Evolutionary conservation across 2,329 filamentous ascomycete genomes (phyloP).

Genomic region (Trichoderma harzianum): DNA sequence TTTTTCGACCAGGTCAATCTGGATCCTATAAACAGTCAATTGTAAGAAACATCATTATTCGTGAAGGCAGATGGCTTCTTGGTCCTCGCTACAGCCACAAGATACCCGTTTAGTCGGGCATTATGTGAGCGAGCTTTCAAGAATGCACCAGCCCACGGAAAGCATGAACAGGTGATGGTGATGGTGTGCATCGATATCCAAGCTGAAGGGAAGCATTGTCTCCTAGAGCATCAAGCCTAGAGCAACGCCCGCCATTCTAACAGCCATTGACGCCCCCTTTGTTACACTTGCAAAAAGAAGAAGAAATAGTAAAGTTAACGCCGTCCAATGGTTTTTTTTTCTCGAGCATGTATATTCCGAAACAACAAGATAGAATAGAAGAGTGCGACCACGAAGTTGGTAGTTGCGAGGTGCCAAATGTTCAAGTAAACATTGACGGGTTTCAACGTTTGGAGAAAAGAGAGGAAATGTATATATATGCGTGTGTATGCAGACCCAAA

Average conservation of each 20-base stretch:
- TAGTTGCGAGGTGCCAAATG: not conserved
- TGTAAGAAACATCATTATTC: not conserved
- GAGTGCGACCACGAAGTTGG: not conserved
- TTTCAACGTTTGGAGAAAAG: not conserved
- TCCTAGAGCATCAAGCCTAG: not conserved
- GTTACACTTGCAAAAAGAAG: constrained; percentile 15
- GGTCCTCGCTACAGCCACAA: not conserved
- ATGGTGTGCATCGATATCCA: not conserved
- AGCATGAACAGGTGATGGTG: not conserved
- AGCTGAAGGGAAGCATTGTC: not conserved
- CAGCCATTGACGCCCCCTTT: not conserved
- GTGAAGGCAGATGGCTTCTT: not conserved
- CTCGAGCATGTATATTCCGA: not conserved
- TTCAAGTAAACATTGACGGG: not conserved
- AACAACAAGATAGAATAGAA: not conserved
- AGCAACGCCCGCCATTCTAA: not conserved
- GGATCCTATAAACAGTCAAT: constrained; percentile 1
- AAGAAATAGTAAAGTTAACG: not conserved
- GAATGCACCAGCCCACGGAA: not conserved
- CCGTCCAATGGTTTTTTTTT: not conserved
- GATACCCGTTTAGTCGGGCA: not conserved
- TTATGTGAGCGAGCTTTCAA: not conserved
- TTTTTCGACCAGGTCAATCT: not conserved
- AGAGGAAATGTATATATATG: not conserved
- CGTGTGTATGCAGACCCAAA: not conserved